Conservation (phyloP, 2,329 filamentous ascomycete species). For the Ceratocystiopsis minuta region DNA sequence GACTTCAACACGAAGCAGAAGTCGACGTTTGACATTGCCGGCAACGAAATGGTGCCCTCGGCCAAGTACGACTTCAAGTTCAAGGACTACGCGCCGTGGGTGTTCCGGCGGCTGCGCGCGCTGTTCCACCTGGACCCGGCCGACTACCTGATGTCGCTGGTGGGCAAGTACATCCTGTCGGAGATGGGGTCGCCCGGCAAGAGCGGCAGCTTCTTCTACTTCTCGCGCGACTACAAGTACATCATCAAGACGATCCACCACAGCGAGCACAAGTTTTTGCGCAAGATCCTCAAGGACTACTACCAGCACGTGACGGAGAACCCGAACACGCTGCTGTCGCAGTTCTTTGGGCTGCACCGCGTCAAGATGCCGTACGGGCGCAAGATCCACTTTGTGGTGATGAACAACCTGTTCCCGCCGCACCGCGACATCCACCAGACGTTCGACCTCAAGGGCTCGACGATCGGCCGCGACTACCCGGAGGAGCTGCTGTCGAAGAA, state of each 20-base stretch:
- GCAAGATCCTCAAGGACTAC: constrained; percentile 76
- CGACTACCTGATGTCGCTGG: constrained; percentile 95
- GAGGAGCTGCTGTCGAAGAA: constrained; percentile 81
- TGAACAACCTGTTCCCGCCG: constrained; percentile 98
- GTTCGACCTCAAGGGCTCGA: constrained; percentile 93
- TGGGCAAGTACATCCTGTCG: constrained; percentile 95
- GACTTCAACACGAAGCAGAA: constrained; percentile 94
- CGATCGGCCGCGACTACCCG: constrained; percentile 75
- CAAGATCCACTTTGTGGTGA: constrained; percentile 98
- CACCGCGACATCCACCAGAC: constrained; percentile 95
- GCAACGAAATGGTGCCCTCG: constrained; percentile 91
- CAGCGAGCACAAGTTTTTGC: constrained; percentile 72
- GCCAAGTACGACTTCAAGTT: constrained; percentile 99
- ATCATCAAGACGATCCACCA: constrained; percentile 99
- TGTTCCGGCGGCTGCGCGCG: constrained; percentile 78
- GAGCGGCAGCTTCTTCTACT: constrained; percentile 98
- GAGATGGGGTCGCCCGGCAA: constrained; percentile 94
- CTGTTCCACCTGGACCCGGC: constrained; percentile 87
- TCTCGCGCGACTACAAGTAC: constrained; percentile 98
- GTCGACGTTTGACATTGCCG: constrained; percentile 96
- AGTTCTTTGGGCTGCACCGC: constrained; percentile 92
- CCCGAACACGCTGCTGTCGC: constrained; percentile 88
- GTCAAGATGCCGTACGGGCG: constrained; percentile 97
- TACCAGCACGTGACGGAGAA: constrained; percentile 85
- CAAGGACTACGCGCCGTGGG: constrained; percentile 99